phyloP scores from a whole-genome alignment of 2,329 filamentous ascomycete genomes.

The Cytospora leucostoma region DNA sequence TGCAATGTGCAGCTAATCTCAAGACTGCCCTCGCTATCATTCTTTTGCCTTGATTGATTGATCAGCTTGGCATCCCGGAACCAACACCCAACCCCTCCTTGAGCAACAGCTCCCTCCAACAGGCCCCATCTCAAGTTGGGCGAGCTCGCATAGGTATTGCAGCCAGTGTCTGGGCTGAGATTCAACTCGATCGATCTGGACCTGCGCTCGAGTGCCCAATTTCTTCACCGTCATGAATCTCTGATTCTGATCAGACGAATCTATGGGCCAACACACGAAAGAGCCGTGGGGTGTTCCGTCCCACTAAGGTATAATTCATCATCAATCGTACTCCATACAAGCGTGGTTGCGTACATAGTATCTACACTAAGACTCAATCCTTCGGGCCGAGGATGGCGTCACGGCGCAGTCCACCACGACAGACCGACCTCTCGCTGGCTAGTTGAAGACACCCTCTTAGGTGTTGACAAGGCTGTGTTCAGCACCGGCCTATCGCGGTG shows the following conservation, averaged over 20 bases:
- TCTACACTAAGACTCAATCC: neutral
- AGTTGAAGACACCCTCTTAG: neutral
- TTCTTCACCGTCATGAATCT: neutral
- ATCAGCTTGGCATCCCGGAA: neutral
- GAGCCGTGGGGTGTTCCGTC: neutral
- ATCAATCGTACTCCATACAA: neutral
- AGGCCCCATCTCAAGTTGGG: constrained; percentile 10
- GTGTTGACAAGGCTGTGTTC: constrained; percentile 14
- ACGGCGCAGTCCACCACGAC: neutral
- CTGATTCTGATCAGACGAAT: neutral
- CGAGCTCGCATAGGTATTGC: neutral
- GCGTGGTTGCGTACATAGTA: neutral
- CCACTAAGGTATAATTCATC: neutral
- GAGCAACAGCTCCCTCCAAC: neutral
- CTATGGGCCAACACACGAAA: neutral
- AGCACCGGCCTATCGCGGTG: constrained; percentile 12
- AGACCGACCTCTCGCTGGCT: constrained; percentile 1
- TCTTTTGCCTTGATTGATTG: neutral
- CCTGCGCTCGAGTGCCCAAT: neutral
- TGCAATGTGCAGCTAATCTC: neutral
- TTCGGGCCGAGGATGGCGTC: constrained; percentile 8
- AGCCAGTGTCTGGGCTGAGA: neutral
- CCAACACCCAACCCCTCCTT: neutral
- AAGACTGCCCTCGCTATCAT: neutral
- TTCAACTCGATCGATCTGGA: neutral